These are phyloP conservation scores for Aspergillus aculeatinus DNA, from an alignment of 2,329 filamentous ascomycete species.

Conservation along the genomic window DNA sequence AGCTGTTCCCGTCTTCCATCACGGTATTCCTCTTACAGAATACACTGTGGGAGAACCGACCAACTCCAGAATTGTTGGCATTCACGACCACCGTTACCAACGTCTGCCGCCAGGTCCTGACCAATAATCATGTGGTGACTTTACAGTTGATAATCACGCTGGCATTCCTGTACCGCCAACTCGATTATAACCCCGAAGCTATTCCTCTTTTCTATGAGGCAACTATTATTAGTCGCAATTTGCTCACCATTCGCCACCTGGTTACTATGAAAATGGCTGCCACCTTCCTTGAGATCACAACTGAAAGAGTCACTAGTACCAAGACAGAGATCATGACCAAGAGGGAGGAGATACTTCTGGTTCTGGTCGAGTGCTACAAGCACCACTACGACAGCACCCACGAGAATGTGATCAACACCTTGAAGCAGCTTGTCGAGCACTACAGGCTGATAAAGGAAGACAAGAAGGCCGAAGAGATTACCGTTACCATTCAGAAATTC, in stretches of 20 bases:
- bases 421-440: constrained; percentile 49
- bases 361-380: constrained; percentile 51
- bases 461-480: constrained; percentile 44
- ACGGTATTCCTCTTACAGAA: constrained; percentile 50
- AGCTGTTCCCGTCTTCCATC: constrained; percentile 48
- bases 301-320: constrained; percentile 29
- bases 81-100: constrained; percentile 30
- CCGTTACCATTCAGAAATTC: constrained; percentile 30
- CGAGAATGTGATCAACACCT: constrained; percentile 46
- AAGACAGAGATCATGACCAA: constrained; percentile 36
- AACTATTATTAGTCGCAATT: constrained; percentile 39
- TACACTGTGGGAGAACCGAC: constrained; percentile 46
- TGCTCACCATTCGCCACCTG: constrained; percentile 44
- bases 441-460: constrained; percentile 52
- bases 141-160: constrained; percentile 44
- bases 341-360: constrained; percentile 48
- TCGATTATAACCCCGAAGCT: constrained; percentile 28
- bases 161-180: constrained; percentile 44
- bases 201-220: constrained; percentile 47
- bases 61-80: constrained; percentile 31
- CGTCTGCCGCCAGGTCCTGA: constrained; percentile 34
- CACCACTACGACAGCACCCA: constrained; percentile 49
- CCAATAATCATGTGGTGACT: constrained; percentile 43
- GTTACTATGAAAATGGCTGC: constrained; percentile 49
- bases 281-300: constrained; percentile 48